Evolutionary conservation across 306 rosid genomes (phyloP).

Genomic region (Gynostemma pentaphyllum): DNA sequence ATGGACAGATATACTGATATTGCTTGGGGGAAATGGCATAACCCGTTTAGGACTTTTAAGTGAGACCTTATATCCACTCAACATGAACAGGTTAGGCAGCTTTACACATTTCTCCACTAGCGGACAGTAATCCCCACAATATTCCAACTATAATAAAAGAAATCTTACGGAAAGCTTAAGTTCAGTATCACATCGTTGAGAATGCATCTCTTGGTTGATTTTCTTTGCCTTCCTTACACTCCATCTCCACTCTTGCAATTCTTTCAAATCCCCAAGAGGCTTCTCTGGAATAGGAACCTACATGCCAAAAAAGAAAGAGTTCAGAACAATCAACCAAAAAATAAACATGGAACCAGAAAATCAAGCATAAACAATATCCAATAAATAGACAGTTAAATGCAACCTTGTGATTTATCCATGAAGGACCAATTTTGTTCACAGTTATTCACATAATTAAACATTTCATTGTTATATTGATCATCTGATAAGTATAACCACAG

Average conservation of each 20-base stretch:
- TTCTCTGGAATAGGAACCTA: slow-evolving; percentile 78
- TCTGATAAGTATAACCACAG: background rate
- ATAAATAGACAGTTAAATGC: background rate
- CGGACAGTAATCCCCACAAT: background rate
- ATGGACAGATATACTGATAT: background rate
- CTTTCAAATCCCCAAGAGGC: slow-evolving; percentile 48
- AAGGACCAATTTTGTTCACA: background rate
- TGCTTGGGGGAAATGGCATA: background rate
- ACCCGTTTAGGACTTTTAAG: background rate
- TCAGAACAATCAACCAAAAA: background rate
- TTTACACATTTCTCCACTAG: background rate
- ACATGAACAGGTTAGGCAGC: slow-evolving; percentile 4
- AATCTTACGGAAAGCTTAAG: slow-evolving; percentile 78
- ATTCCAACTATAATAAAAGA: slow-evolving; percentile 7
- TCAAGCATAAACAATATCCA: background rate
- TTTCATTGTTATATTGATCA: background rate
- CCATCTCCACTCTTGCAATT: slow-evolving; percentile 78
- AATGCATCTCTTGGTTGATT: slow-evolving; percentile 74
- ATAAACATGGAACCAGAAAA: background rate
- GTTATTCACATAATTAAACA: background rate
- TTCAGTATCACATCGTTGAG: slow-evolving; percentile 72
- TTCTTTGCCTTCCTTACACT: slow-evolving; percentile 60
- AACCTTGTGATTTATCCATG: background rate
- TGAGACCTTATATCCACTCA: background rate
- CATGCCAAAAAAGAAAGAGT: slow-evolving; percentile 17